Conservation (phyloP, 495 filamentous ascomycete genomes). For the Aspergillus asperescens region DNA sequence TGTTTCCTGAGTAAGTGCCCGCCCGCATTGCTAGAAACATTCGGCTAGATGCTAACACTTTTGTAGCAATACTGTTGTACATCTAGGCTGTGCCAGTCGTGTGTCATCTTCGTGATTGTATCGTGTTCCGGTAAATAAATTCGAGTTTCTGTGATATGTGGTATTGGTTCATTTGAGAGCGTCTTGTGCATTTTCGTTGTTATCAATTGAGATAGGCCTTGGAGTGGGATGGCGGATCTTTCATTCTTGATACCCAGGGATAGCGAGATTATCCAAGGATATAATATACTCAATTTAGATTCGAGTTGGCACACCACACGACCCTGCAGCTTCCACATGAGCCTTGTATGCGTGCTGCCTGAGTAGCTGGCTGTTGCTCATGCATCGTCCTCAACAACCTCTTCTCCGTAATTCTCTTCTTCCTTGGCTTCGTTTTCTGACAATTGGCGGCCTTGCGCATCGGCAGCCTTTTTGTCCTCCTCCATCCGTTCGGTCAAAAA, state of each 20-base stretch:
- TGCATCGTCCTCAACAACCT: conserved; percentile 56
- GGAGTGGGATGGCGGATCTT: conserved; percentile 21
- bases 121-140: conserved; percentile 19
- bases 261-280: conserved; percentile 22
- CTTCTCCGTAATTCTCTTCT: conserved; percentile 85
- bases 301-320: too few relatives aligned
- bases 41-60: conserved; percentile 21
- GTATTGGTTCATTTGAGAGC: conserved; percentile 15
- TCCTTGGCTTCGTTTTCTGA: conserved; percentile 59
- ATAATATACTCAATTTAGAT: conserved; percentile 7
- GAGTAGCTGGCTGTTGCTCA: conserved; percentile 14
- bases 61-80: conserved; percentile 60
- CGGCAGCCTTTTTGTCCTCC: conserved; percentile 61
- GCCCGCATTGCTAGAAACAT: neutral
- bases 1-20: conserved; percentile 57
- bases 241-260: conserved; percentile 41
- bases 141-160: conserved; percentile 6
- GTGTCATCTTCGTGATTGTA: conserved; percentile 22
- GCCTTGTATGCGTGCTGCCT: neutral
- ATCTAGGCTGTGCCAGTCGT: conserved; percentile 71
- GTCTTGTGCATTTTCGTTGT: conserved; percentile 15
- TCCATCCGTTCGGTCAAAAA: conserved; percentile 88
- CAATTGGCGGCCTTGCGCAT: conserved; percentile 35
- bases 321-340: neutral
- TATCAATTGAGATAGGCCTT: conserved; percentile 9